These are phyloP conservation scores for Solanum medicagineum DNA, from an alignment of 257 asterid genomes.

Conservation along the genomic window DNA sequence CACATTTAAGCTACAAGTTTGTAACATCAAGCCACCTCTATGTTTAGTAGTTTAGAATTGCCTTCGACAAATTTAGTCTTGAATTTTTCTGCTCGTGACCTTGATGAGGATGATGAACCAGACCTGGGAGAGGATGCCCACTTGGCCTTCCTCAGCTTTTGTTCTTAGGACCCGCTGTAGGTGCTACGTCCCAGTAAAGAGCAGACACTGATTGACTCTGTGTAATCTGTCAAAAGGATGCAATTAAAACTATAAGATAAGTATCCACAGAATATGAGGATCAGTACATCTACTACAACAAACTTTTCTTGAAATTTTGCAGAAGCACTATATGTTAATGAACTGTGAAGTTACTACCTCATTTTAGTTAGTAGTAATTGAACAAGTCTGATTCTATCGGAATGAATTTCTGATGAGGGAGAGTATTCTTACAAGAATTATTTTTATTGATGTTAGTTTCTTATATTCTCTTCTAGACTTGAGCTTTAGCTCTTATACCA, in stretches of 20 bases:
- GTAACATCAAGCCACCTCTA: constrained; percentile 47
- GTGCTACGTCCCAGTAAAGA: constrained; percentile 20
- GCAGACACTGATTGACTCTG: constrained; percentile 27
- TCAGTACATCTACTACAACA: background rate
- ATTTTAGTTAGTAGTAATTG: background rate
- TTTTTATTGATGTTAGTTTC: background rate
- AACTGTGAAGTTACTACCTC: background rate
- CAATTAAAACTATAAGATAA: background rate
- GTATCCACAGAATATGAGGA: background rate
- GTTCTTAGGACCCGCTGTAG: constrained; percentile 21
- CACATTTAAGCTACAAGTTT: background rate
- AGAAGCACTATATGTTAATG: background rate
- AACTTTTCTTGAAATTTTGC: background rate
- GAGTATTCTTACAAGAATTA: background rate
- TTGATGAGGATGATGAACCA: constrained; percentile 34
- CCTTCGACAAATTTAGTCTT: constrained; percentile 50
- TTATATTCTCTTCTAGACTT: background rate
- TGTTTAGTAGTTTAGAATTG: constrained; percentile 28
- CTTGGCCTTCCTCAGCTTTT: constrained; percentile 50
- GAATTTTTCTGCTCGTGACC: constrained; percentile 28
- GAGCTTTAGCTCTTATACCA: background rate
- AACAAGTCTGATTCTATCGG: background rate
- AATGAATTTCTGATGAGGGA: background rate
- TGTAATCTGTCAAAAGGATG: constrained; percentile 29
- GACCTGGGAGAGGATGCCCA: constrained; percentile 35